Percentiles rank a stretch among this genome's conserved stretches.
phyloP scores from a whole-genome alignment of 2,329 filamentous ascomycete species.

The Pseudogymnoascus sp. region DNA sequence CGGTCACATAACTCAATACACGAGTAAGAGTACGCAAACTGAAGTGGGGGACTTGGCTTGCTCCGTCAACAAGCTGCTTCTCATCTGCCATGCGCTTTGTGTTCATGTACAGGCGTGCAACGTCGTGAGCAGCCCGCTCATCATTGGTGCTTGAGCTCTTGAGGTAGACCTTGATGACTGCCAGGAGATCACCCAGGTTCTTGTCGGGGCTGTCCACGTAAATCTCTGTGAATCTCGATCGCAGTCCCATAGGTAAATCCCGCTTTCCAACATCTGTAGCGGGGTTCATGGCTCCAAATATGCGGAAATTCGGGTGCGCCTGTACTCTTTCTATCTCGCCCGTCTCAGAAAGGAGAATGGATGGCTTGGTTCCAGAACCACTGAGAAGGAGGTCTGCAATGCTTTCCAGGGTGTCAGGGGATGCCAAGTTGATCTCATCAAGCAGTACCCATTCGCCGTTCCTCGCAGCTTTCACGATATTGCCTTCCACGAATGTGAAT shows the following conservation, averaged over 20 bases:
- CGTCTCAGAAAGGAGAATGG: slow-evolving; percentile 83
- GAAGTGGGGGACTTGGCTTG: slow-evolving; percentile 93
- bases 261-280: slow-evolving; percentile 96
- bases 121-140: slow-evolving; percentile 66
- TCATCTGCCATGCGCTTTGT: slow-evolving; percentile 74
- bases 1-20: slow-evolving; percentile 77
- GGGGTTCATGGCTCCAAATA: slow-evolving; percentile 99
- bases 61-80: slow-evolving; percentile 85
- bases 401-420: slow-evolving; percentile 88
- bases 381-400: slow-evolving; percentile 79
- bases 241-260: slow-evolving; percentile 78
- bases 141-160: slow-evolving; percentile 63
- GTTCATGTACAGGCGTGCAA: slow-evolving; percentile 79
- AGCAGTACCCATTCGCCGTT: slow-evolving; percentile 96
- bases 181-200: slow-evolving; percentile 76
- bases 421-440: slow-evolving; percentile 95
- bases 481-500: slow-evolving; percentile 93
- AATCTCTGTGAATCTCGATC: slow-evolving; percentile 90
- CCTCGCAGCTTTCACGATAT: slow-evolving; percentile 88
- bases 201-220: slow-evolving; percentile 88
- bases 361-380: slow-evolving; percentile 64
- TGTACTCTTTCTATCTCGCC: slow-evolving; percentile 85
- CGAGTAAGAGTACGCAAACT: slow-evolving; percentile 90
- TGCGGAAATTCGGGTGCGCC: slow-evolving; percentile 85
- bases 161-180: slow-evolving; percentile 83